Evolutionary conservation across 495 filamentous ascomycete species (phyloP).

Genomic region (Durotheca rogersii): DNA sequence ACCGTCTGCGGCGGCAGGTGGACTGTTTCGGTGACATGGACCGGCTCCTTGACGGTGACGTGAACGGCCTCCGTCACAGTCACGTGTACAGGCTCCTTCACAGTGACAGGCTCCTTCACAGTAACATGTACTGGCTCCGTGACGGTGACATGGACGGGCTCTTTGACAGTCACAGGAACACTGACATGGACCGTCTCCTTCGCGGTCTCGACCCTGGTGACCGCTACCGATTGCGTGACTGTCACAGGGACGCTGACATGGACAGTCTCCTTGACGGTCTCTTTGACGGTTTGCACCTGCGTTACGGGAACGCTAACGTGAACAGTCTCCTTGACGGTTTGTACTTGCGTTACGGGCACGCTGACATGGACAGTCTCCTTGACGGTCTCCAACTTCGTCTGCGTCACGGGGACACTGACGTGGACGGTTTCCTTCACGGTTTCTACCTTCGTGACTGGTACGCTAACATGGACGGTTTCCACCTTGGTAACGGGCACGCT

Average conservation of each 20-base stretch:
- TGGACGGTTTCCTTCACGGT: conserved; percentile 15
- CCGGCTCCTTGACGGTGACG: conserved; percentile 5
- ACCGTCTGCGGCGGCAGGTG: background rate
- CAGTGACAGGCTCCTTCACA: conserved; percentile 10
- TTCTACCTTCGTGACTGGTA: conserved; percentile 16
- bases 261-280: conserved; percentile 3
- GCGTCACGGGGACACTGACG: conserved; percentile 7
- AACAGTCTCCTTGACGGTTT: conserved; percentile 11
- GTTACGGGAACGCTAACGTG: conserved; percentile 13
- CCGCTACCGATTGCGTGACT: conserved; percentile 6
- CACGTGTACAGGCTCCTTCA: conserved; percentile 8
- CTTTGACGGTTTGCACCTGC: conserved; percentile 7
- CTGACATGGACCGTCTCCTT: conserved; percentile 10
- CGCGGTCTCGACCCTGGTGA: conserved; percentile 10
- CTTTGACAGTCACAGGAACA: conserved; percentile 9
- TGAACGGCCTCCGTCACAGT: background rate
- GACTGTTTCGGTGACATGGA: conserved; percentile 5
- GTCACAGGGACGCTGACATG: conserved; percentile 8
- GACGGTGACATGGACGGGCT: conserved; percentile 10
- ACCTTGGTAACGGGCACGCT: background rate
- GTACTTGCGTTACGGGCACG: conserved; percentile 3
- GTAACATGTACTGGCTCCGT: conserved; percentile 12
- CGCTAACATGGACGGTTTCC: conserved; percentile 12
- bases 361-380: conserved; percentile 16
- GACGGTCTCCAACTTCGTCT: conserved; percentile 8